Evolutionary conservation across 139 green algal genomes (phyloP), one percentile per base, ranked within the genome.

Genomic region (Coelastrella sp.): DNA sequence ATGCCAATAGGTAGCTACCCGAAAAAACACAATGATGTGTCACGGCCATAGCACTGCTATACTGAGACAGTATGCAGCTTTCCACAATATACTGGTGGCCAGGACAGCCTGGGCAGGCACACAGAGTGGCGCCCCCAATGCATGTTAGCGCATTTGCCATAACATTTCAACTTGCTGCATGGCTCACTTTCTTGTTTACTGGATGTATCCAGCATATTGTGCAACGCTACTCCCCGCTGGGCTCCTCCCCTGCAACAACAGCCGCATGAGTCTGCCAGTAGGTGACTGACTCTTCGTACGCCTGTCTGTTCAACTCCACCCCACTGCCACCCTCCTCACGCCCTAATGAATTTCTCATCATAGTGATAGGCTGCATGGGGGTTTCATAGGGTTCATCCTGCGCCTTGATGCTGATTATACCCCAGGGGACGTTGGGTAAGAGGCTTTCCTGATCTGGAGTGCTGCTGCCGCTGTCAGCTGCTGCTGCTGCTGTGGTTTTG

Each of bases 351-450:
- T 99, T 99, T 8, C 98, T 93, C 94, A 99, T 96, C 90, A 99
- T 98, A 4, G 98, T 99, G 92, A 99, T 99, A 14, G 98, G 98
- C 93, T 98, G 94, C 95, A 96, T 95, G 19, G 97, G 97, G 5
- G 95, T 97, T 94, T 99, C 98, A 74, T 93, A 96, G 20, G 93
- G 84, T 84, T 98, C 80, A 82, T 87, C 66, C 17, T 94, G 91
- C n/a, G 88, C 93, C 82, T 95, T 95, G 56, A 95, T 79, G 73
- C 66, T 96, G 87, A 99, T 99, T 82, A 99, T 99, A 15, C 97
- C 98, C 98, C 98, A 99, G 0, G 96, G 96, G 25, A 93, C 95
- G 7, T 96, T 35, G 0, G 94, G 94, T 83, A 96, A 89, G 35
- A 80, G 17, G 60, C 8, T 80, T 66, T 66, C 86, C 9, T 56